Evolutionary conservation across 2,329 filamentous ascomycete species (phyloP).

Genomic region (Trichoderma sp.): DNA sequence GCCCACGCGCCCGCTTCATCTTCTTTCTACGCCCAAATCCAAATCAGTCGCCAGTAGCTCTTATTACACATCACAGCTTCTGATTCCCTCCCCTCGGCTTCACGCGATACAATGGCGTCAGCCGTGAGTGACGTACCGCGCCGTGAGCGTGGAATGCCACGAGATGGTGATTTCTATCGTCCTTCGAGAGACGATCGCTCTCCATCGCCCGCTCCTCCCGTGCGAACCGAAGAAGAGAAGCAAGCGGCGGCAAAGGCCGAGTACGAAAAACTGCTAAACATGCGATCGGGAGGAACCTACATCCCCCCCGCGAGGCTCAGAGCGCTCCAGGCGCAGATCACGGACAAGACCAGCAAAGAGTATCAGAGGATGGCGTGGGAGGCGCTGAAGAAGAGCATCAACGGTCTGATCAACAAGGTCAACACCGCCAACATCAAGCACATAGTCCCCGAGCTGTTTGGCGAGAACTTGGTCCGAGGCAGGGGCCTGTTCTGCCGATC

Average conservation of each 20-base stretch:
- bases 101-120: slow-evolving; percentile 45
- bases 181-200: slow-evolving; percentile 41
- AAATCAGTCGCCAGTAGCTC: not conserved
- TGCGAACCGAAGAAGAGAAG: slow-evolving; percentile 75
- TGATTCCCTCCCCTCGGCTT: not conserved
- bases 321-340: slow-evolving; percentile 93
- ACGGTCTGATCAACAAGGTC: slow-evolving; percentile 98
- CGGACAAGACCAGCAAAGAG: slow-evolving; percentile 92
- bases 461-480: slow-evolving; percentile 89
- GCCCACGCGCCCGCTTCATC: not conserved
- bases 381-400: slow-evolving; percentile 97
- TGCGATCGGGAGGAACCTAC: slow-evolving; percentile 94
- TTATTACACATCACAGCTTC: not conserved
- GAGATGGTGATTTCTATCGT: slow-evolving; percentile 50
- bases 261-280: slow-evolving; percentile 87
- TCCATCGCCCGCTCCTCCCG: slow-evolving; percentile 41
- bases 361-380: slow-evolving; percentile 99
- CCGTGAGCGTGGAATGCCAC: slow-evolving; percentile 41
- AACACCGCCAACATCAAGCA: slow-evolving; percentile 97
- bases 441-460: slow-evolving; percentile 94
- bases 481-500: slow-evolving; percentile 91
- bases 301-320: slow-evolving; percentile 89
- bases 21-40: not conserved
- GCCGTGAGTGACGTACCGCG: slow-evolving; percentile 46
- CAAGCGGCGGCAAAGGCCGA: slow-evolving; percentile 87